Evolutionary conservation across 2,329 filamentous ascomycete species (phyloP), one percentile per base, ranked within the genome.

Genomic region (Cordyceps javanica): DNA sequence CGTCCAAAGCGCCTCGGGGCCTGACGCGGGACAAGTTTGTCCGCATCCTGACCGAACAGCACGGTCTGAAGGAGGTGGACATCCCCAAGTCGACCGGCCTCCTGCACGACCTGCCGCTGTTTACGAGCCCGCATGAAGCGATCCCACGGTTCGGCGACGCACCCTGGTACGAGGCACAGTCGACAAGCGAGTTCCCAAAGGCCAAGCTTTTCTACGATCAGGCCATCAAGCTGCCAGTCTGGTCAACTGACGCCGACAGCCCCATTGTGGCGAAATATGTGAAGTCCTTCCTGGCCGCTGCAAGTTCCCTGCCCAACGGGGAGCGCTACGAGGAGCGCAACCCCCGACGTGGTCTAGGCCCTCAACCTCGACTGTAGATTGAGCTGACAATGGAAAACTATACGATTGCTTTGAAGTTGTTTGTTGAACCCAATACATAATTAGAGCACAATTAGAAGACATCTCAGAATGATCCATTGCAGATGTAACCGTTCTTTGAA

Each of bases 191-290:
- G 42, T 59, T 56, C n/a, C 58, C 58, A 3, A 14, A 16, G 5
- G 58, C 58, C 1, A 21, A 19, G 46, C 19, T 14, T 11, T 56
- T 59, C 39, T 59, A 49, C 28, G 41, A 56, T 2, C 34, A 16
- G 7, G 58, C 58, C 25, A 59, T 59, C 38, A 59, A 59, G 46
- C 32, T 59, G n/a, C 52, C 58, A 2, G 28, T 59, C n/a, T 56
- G 46, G 52, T 34, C 55, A 2, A 41, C 28, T 2, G 41, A 19
- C 6, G 16, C 41, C 23, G 55, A 58, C 38, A 23, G 16, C 13
- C 14, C 25, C 3, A 58, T 58, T 36, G 55, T 46, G 39, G 39
- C 19, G n/a, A 41, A 41, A 9, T 41, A 41, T 13, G 19, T 23
- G 11, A 41, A 41, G 39, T 21, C 39, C 2, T 41, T 41, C 5